Evolutionary conservation across 192 early-diverging fungal species (phyloP), one percentile per base, ranked within the genome.

Genomic region (Podila clonocystis): DNA sequence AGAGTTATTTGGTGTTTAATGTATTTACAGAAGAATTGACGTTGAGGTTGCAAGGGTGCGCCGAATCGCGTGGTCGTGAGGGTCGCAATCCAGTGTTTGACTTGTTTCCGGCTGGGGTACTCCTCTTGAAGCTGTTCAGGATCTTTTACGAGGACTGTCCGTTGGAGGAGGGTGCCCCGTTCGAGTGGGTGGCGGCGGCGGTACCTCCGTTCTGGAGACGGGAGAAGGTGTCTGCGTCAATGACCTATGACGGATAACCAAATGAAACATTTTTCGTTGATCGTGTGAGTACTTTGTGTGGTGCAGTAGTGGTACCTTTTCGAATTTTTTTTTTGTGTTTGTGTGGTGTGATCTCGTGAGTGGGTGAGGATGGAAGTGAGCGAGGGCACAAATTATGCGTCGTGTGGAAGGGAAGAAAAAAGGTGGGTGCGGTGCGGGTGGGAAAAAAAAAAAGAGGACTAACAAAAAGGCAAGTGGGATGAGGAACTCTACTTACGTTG

Each of bases 151-250:
- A 45, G 33, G 63, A 26, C 13, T 62, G 50, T 20, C 19, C 50
- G 2, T 58, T 49, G 50, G 45, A 49, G 50, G 45, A 49, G 41
- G 41, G 13, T 41, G 12, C 13, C 41, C 12, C 41, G 41, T 11
- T 41, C 7, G 62, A 8, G 26, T 65, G 63, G 9, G 64, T 48
- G 41, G 22, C 28, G 17, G 17, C 30, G 28, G 33, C 28, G 28
- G 17, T 41, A 17, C n/a, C 41, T 17, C 26, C 22, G 55, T 71
- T 72, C 31, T 72, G 76, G 13, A 79, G 65, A 34, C 33, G 65
- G 52, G 36, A 55, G 65, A 79, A 79, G 5, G 76, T 30, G 29
- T 71, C 70, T 20, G 76, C 76, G 31, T 79, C 70, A 66, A 72
- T 79, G 58, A 79, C 65, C 76, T 79, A 45, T 49, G 41, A 17